These are phyloP conservation scores for Wickerhamiella dianesei DNA, from an alignment of 805 yeast species.

Conservation along the genomic window DNA sequence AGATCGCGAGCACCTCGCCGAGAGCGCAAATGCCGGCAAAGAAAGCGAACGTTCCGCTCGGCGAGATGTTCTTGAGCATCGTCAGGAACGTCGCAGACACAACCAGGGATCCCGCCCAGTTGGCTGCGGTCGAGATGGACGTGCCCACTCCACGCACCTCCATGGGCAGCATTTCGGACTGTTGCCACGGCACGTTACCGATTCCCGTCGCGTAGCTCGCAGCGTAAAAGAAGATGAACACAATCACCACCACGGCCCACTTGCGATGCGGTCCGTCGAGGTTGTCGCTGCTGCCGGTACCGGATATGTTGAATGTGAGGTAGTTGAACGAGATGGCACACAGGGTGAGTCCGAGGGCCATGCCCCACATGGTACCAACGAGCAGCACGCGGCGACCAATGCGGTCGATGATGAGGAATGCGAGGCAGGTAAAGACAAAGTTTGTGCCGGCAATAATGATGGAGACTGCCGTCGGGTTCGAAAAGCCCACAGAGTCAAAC, in stretches of 20 bases:
- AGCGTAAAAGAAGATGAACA: constrained; percentile 74
- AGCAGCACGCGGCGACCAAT: constrained; percentile 81
- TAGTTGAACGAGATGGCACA: constrained; percentile 89
- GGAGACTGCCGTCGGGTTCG: constrained; percentile 86
- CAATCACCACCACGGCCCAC: constrained; percentile 84
- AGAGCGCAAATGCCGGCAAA: constrained; percentile 71
- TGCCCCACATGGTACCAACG: constrained; percentile 69
- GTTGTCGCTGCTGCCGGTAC: constrained; percentile 23
- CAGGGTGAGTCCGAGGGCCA: constrained; percentile 61
- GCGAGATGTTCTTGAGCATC: constrained; percentile 84
- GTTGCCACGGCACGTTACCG: constrained; percentile 98
- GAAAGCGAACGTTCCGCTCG: constrained; percentile 85
- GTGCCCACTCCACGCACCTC: constrained; percentile 86
- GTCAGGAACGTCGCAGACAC: constrained; percentile 88
- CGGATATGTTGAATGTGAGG: constrained; percentile 47
- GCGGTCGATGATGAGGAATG: constrained; percentile 73
- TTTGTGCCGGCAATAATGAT: constrained; percentile 89
- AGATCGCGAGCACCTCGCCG: constrained; percentile 59
- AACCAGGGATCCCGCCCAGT: constrained; percentile 89
- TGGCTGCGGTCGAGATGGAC: constrained; percentile 79
- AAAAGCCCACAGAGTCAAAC: constrained; percentile 80
- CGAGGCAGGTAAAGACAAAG: constrained; percentile 73
- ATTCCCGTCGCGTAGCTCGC: constrained; percentile 89
- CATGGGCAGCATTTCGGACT: constrained; percentile 88
- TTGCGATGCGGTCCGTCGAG: constrained; percentile 24